Percentiles rank a stretch among this genome's conserved stretches.
phyloP scores from a whole-genome alignment of 345 rosid genomes.

The Populus euphratica region DNA sequence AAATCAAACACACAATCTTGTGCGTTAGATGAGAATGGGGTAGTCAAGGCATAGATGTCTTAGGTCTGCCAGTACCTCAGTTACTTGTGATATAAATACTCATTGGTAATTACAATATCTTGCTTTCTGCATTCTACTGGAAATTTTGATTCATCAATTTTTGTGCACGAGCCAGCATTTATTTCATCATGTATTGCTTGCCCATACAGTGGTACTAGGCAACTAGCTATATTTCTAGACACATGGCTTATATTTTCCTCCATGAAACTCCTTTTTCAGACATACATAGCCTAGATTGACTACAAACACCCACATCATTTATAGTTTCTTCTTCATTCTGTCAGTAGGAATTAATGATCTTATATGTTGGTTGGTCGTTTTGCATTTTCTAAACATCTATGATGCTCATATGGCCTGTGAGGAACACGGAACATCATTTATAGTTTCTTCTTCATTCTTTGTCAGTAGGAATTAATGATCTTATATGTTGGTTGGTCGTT shows the following conservation, averaged over 20 bases:
- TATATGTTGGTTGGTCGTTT: background rate
- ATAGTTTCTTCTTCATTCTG: background rate
- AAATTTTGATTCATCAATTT: background rate
- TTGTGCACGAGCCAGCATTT: background rate
- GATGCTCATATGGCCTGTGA: background rate
- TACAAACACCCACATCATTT: background rate
- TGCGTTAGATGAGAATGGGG: background rate
- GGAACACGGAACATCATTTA: background rate
- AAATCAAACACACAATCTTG: background rate
- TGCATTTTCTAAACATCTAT: background rate
- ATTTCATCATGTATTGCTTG: background rate
- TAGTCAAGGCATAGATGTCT: background rate
- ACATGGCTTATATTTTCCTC: background rate
- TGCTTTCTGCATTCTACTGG: background rate
- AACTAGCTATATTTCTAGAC: background rate
- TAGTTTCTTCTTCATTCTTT: background rate
- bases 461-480: background rate
- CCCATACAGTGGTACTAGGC: background rate
- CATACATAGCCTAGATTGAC: background rate
- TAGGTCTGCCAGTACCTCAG: background rate
- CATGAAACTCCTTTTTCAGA: background rate
- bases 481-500: background rate
- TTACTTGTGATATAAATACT: background rate
- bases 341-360: background rate
- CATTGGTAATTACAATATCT: background rate